Evolutionary conservation across 306 rosid genomes (phyloP).

Genomic region (Lathyrus oleraceus): DNA sequence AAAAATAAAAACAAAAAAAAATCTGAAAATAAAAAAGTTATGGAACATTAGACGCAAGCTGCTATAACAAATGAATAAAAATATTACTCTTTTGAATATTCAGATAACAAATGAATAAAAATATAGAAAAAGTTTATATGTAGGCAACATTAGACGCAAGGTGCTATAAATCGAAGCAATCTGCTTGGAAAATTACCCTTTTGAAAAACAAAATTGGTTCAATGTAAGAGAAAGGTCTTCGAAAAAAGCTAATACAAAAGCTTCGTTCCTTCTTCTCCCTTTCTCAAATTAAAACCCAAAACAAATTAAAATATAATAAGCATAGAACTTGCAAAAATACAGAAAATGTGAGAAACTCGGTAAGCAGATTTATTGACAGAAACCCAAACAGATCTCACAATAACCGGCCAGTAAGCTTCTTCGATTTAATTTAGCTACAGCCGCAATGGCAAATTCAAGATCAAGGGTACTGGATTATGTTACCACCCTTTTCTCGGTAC

Average conservation of each 20-base stretch:
- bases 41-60: too few species aligned
- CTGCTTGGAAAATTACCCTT: slow-evolving; percentile 61
- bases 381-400: slow-evolving; percentile 47
- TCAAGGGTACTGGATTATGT: slow-evolving; percentile 38
- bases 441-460: slow-evolving; percentile 89
- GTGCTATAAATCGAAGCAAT: neutral
- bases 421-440: slow-evolving; percentile 65
- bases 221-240: slow-evolving; percentile 62
- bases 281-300: slow-evolving; percentile 39
- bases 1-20: too few species aligned
- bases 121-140: neutral
- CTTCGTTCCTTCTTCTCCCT: slow-evolving; percentile 61
- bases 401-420: slow-evolving; percentile 85
- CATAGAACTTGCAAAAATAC: neutral
- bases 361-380: slow-evolving; percentile 86
- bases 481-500: slow-evolving; percentile 80
- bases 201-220: neutral
- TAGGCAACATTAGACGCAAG: slow-evolving; percentile 34
- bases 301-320: neutral
- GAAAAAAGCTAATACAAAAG: slow-evolving; percentile 51
- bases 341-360: slow-evolving; percentile 76
- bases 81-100: too few species aligned
- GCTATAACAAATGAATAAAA: too few species aligned
- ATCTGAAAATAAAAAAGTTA: too few species aligned
- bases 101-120: too few species aligned